Base-by-base conservation (phyloP, 257 asterid genomes). In the Nicotiana noctiflora region DNA sequence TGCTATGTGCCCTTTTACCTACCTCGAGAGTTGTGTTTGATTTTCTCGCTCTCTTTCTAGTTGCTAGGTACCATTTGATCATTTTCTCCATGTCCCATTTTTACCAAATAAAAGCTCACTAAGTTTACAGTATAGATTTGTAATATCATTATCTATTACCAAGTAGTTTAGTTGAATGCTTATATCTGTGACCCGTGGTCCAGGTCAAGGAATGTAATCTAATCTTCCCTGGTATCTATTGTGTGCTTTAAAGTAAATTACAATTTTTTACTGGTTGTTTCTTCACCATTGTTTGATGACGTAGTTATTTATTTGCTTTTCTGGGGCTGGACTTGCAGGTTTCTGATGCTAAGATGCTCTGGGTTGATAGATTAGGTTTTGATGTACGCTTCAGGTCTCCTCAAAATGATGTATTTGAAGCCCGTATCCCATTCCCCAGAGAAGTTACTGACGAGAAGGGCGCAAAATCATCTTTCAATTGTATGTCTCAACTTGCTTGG, bases 401-500 rank as follows among this genome's bases (percentile, higher is more conserved):
- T 57, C 86, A 82, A 81, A 88, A 87, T 51, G 97, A 90, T 53
- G 87, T 87, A 17, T 91, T 86, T 80, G 98, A 93, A 87, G 97
- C 90, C 51, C 90, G 99, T 68, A 92, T 95, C 82, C 98, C 99
- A 82, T 95, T 95, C 85, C 97, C 96, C 4, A 89, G 97, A 80
- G 95, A 95, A 87, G 99, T 95, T 62, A 81, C 89, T 0, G 97
- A 92, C 11, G 98, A 89, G 90, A 93, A 93, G 84, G 97, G 97
- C n/a, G 98, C 97, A 60, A 95, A 95, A 90, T 95, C 99, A 80
- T 91, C 98, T 77, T 95, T 92, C 90, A 95, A 93, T 63, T 92
- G 99, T 31, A 95, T 93, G 98, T 91, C 97, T 82, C 98, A 95
- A 86, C 92, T 91, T 75, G 99, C 99, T 65, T 93, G 98, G 98